Evolutionary conservation across 73 alveolate species (phyloP).

Genomic region (Uronychia binucleata): DNA sequence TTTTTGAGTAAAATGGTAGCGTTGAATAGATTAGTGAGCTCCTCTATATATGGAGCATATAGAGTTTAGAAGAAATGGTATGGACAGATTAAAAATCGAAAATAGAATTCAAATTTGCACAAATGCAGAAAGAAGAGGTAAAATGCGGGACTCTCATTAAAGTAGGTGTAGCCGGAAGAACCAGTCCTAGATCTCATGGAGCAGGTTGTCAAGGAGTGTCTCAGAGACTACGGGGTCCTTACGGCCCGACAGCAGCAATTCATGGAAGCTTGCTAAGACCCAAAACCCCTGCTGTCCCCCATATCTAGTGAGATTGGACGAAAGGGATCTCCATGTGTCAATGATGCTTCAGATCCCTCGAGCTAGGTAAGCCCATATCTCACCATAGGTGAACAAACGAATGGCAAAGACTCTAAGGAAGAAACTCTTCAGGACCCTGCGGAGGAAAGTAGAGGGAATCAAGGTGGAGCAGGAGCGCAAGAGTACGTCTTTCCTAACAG

Average conservation of each 20-base stretch:
- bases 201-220: neutral
- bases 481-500: neutral
- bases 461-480: neutral
- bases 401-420: neutral
- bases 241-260: neutral
- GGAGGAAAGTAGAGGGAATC: neutral
- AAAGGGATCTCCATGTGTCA: neutral
- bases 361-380: neutral
- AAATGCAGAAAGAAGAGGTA: neutral
- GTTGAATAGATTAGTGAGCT: no score
- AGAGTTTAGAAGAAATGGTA: neutral
- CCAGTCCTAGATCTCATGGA: neutral
- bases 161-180: neutral
- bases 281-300: neutral
- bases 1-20: no score
- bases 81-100: neutral
- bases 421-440: neutral
- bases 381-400: neutral
- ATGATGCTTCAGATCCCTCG: neutral
- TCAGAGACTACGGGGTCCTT: neutral
- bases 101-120: neutral
- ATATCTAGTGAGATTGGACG: neutral
- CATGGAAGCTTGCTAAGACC: neutral
- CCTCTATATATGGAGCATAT: no score
- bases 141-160: neutral